Evolutionary conservation across 2,329 filamentous ascomycete species (phyloP), one percentile per base, ranked within the genome.

Genomic region (Pyrenochaeta sp.): DNA sequence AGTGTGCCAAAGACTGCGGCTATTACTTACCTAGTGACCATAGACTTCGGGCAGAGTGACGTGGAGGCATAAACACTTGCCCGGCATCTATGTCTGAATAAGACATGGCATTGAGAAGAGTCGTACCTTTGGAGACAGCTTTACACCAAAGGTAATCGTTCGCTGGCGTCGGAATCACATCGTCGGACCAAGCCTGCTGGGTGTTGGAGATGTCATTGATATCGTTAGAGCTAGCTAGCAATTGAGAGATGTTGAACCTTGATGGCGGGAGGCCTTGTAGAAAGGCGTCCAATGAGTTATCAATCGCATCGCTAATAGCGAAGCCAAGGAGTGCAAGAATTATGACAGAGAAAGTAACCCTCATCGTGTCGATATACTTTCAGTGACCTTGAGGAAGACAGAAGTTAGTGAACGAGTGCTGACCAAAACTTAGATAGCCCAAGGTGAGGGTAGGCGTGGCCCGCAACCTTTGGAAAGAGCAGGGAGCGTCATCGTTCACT

Each of bases 31-130:
- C 27, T 30, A 52, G 4, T 10, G 7, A 24, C 39, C 32, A 49
- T 6, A 34, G 19, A 27, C 46, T 49, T 5, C 19, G n/a, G 22
- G 46, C 46, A 7, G 46, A 36, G n/a, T 12, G 25, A 10, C 30
- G 39, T 15, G 39, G 50, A 9, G 50, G 40, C 2, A 6, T 15
- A 27, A 52, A 52, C 3, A 15, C 13, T 37, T 27, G 24, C 3
- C 50, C 50, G 2, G 50, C 50, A 15, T 52, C 50, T 22, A n/a
- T 27, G n/a, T 52, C 50, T 10, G 24, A 32, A 25, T 52, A 52
- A 3, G 40, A 44, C 50, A 45, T 52, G 5, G 50, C 50, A 27
- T 52, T 19, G 5, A 52, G 15, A 8, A 52, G 42, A 9, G 40
- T 52, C 7, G 27, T 37, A n/a, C 50, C 50, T 37, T 52, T 52